A percentile compares a stretch with the other conserved stretches of the same genome.
Conservation (phyloP, 2,329 filamentous ascomycete species). For the Fusarium albidum region DNA sequence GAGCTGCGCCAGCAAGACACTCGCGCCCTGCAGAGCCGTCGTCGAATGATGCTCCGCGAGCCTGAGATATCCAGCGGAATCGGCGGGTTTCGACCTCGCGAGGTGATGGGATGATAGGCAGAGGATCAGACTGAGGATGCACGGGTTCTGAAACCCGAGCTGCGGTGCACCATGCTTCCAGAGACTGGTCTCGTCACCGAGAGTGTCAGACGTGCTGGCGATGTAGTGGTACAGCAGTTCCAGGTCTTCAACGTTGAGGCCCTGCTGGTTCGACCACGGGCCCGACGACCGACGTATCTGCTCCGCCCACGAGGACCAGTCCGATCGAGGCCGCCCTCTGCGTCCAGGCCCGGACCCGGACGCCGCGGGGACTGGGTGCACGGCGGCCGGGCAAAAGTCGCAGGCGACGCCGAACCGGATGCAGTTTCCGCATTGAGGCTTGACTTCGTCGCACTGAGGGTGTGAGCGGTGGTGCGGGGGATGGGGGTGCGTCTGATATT, state of each 20-base stretch:
- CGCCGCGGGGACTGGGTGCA: background rate
- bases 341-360: background rate
- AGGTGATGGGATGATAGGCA: constrained; percentile 37
- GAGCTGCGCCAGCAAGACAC: constrained; percentile 28
- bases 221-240: too few species aligned
- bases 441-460: constrained; percentile 7
- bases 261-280: too few species aligned
- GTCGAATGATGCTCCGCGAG: constrained; percentile 33
- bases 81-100: constrained; percentile 10
- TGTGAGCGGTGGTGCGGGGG: background rate
- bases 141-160: constrained; percentile 36
- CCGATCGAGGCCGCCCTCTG: constrained; percentile 6
- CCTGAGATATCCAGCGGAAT: constrained; percentile 9
- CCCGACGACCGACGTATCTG: background rate
- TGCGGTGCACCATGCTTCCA: constrained; percentile 8
- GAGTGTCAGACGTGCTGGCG: too few species aligned
- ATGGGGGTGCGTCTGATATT: background rate
- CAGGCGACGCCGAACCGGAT: constrained; percentile 9
- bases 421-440: constrained; percentile 11
- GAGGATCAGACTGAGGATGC: constrained; percentile 37
- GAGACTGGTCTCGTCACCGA: too few species aligned
- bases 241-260: too few species aligned
- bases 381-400: constrained; percentile 6
- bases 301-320: constrained; percentile 9
- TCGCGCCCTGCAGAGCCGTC: constrained; percentile 26